Percentiles rank a stretch among this genome's conserved stretches.
Evolutionary conservation across 176 grass and related monocot species (phyloP).

Genomic region (Microstegium vimineum): DNA sequence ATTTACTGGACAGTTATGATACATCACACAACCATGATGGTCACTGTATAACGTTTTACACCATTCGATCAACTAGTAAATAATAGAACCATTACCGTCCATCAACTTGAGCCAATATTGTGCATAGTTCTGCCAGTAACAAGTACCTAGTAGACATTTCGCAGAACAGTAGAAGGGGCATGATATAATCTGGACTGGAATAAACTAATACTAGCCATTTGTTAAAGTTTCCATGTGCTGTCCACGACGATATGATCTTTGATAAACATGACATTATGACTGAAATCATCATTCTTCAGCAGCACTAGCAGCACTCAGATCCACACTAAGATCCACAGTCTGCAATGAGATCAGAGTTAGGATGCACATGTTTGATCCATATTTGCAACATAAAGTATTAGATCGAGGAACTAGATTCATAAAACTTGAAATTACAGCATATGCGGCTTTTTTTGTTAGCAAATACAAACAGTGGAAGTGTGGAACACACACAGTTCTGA

Average conservation of each 20-base stretch:
- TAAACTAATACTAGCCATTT: not conserved
- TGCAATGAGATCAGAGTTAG: conserved; percentile 11
- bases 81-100: conserved; percentile 20
- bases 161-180: not conserved
- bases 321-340: conserved; percentile 76
- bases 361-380: not conserved
- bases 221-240: conserved; percentile 6
- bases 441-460: not conserved
- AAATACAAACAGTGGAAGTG: not conserved
- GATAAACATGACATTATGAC: conserved; percentile 14
- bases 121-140: conserved; percentile 16
- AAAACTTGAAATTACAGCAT: not conserved
- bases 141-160: conserved; percentile 1
- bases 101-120: conserved; percentile 14
- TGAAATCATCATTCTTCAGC: conserved; percentile 69
- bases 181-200: conserved; percentile 8
- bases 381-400: not conserved
- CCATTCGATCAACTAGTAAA: conserved; percentile 8
- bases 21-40: conserved; percentile 9
- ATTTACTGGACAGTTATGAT: conserved; percentile 22
- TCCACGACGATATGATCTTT: not conserved
- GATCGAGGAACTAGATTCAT: not conserved
- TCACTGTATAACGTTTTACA: conserved; percentile 12
- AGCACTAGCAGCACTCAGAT: conserved; percentile 82
- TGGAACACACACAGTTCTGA: not conserved